A percentile compares a stretch with the other conserved stretches of the same genome.
phyloP scores from a whole-genome alignment of 2,329 filamentous ascomycete genomes.

The Diaporthe sp. region DNA sequence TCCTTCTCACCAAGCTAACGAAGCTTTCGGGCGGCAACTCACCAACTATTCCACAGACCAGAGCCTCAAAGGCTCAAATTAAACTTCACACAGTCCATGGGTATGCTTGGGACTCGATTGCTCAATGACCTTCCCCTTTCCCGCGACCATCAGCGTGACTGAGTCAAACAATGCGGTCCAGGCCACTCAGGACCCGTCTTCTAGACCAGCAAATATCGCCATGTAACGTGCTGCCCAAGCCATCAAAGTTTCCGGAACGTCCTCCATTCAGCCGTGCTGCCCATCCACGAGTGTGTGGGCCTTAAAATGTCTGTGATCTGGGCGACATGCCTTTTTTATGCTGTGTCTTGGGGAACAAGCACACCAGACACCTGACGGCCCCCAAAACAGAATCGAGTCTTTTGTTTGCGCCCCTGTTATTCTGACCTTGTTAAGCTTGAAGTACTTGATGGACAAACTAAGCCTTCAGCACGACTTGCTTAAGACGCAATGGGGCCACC shows the following conservation, averaged over 20 bases:
- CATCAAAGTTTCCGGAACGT: not conserved
- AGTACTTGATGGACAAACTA: not conserved
- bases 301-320: not conserved
- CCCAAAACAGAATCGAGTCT: no score
- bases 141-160: not conserved
- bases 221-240: not conserved
- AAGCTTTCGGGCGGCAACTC: not conserved
- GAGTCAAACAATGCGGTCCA: slow-evolving; percentile 5
- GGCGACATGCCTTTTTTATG: not conserved
- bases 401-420: not conserved
- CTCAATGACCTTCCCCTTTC: no score
- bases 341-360: not conserved
- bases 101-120: not conserved
- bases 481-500: slow-evolving; percentile 11
- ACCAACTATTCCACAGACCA: not conserved
- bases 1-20: not conserved
- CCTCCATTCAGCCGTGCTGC: not conserved
- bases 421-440: not conserved
- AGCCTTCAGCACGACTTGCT: not conserved
- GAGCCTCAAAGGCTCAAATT: not conserved
- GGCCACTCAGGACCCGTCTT: not conserved
- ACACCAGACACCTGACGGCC: not conserved
- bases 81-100: slow-evolving; percentile 4
- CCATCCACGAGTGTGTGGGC: not conserved
- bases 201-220: no score